Conservation (phyloP, 2,329 filamentous ascomycete genomes). For the Metarhizium humberi region DNA sequence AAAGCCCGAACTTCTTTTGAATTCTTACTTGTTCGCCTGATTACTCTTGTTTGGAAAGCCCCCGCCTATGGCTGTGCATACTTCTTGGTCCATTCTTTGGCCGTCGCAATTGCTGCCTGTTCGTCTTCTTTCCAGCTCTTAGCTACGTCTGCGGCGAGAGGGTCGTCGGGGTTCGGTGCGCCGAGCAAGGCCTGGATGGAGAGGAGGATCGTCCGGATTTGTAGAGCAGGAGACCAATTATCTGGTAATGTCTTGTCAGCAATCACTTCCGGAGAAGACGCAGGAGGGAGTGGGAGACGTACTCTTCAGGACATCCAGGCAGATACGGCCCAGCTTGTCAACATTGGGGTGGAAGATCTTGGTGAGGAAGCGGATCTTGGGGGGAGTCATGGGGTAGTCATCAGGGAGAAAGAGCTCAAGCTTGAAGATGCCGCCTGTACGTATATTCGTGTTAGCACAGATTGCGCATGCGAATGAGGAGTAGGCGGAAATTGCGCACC, state of each 20-base stretch:
- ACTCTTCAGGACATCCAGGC: constrained; percentile 96
- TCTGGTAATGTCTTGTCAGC: constrained; percentile 40
- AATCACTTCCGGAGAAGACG: not conserved
- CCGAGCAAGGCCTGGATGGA: constrained; percentile 96
- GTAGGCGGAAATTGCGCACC: constrained; percentile 40
- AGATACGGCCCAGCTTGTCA: constrained; percentile 94
- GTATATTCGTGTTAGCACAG: not conserved
- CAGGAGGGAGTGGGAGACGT: constrained; percentile 20
- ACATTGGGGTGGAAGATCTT: constrained; percentile 99
- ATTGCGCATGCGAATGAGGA: not conserved
- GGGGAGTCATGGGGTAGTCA: constrained; percentile 98
- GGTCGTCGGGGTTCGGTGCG: constrained; percentile 94
- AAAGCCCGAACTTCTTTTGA: not conserved
- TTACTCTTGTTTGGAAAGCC: constrained; percentile 2
- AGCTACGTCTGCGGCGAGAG: constrained; percentile 94
- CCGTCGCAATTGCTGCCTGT: constrained; percentile 82
- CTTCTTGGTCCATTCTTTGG: constrained; percentile 81
- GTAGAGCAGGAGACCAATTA: constrained; percentile 97
- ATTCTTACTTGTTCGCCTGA: constrained; percentile 5
- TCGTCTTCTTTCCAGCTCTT: constrained; percentile 98
- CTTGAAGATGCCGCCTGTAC: constrained; percentile 73
- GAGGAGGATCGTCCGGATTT: constrained; percentile 96
- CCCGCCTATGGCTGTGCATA: constrained; percentile 51
- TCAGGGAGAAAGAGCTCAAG: constrained; percentile 96
- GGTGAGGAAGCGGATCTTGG: constrained; percentile 95